Evolutionary conservation across 139 green algal genomes (phyloP).

Genomic region (Auxenochlorella pyrenoidosa): DNA sequence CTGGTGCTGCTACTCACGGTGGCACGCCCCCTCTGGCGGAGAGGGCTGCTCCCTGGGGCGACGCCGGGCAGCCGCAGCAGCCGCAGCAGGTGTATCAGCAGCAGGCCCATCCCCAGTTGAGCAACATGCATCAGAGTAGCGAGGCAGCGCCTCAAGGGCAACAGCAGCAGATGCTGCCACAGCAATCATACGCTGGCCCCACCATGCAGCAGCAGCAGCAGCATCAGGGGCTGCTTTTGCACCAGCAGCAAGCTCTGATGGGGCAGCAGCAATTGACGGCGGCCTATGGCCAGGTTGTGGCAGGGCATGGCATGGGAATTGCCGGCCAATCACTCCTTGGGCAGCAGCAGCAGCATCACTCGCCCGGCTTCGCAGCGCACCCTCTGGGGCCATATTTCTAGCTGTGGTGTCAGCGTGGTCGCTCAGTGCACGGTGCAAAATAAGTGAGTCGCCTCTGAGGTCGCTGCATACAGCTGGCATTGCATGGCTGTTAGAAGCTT

Average conservation of each 20-base stretch:
- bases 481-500: no score
- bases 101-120: neutral
- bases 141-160: neutral
- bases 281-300: neutral
- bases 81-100: neutral
- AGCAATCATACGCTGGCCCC: neutral
- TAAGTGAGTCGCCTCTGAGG: no score
- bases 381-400: neutral
- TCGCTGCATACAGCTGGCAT: no score
- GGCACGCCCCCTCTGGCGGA: neutral
- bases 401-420: no score
- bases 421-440: no score
- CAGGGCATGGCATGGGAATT: neutral
- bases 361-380: neutral
- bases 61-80: neutral
- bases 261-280: neutral
- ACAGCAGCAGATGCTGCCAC: constrained; percentile 6
- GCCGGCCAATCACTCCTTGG: neutral
- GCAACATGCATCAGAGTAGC: neutral
- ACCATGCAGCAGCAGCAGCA: neutral
- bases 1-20: neutral
- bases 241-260: neutral
- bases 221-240: neutral
- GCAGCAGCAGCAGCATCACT: neutral
- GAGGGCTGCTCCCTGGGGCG: no score